A percentile compares a stretch with the other conserved stretches of the same genome.
phyloP scores from a whole-genome alignment of 306 rosid species.

The Inga leiocalycina region DNA sequence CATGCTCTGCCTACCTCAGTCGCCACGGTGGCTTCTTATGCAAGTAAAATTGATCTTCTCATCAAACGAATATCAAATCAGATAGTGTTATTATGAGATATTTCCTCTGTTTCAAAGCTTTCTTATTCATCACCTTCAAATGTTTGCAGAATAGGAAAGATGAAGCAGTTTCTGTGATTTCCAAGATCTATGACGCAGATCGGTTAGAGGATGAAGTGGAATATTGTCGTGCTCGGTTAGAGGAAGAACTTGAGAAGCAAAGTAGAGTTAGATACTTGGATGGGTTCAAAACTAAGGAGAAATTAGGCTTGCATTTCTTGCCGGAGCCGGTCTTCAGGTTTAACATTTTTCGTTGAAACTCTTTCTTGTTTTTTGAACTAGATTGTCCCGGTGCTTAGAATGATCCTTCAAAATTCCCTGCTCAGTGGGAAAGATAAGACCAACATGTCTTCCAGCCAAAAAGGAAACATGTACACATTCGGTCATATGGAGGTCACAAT shows the following conservation, averaged over 20 bases:
- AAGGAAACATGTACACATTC: not conserved
- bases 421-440: too few relatives aligned
- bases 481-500: not conserved
- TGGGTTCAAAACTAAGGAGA: constrained; percentile 64
- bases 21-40: constrained; percentile 92
- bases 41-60: constrained; percentile 42
- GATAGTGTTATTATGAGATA: not conserved
- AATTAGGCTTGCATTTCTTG: constrained; percentile 84
- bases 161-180: constrained; percentile 70
- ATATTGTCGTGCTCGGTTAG: too few relatives aligned
- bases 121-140: constrained; percentile 5
- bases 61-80: not conserved
- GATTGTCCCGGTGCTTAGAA: not conserved
- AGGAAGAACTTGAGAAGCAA: constrained; percentile 59
- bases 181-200: constrained; percentile 66
- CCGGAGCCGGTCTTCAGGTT: constrained; percentile 87
- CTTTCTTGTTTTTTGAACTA: not conserved
- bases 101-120: not conserved
- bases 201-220: constrained; percentile 81
- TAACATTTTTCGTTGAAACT: not conserved
- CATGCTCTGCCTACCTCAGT: constrained; percentile 85
- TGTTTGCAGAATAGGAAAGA: constrained; percentile 54
- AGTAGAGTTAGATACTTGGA: constrained; percentile 46
- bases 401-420: not conserved
- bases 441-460: not conserved